phyloP scores from a whole-genome alignment of 305 asterid species.

The Solanum hybrid region DNA sequence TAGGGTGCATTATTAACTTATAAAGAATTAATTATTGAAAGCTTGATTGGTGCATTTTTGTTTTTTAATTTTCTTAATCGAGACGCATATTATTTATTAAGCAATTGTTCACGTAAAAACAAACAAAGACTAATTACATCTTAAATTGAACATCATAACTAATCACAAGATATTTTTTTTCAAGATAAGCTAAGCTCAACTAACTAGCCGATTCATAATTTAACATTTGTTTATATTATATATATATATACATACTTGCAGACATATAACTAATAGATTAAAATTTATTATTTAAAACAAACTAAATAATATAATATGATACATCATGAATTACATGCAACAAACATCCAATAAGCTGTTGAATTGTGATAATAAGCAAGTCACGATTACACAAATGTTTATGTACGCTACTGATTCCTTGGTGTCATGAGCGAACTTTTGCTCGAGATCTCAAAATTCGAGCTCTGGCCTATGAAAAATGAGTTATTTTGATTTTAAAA shows the following conservation, averaged over 20 bases:
- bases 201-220: not conserved
- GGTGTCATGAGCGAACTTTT: not conserved
- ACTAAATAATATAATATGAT: not conserved
- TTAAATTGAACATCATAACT: not conserved
- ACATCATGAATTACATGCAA: not conserved
- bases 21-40: not conserved
- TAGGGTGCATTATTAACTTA: not conserved
- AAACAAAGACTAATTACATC: not conserved
- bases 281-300: too few species aligned
- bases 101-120: not conserved
- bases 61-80: not conserved
- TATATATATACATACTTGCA: not conserved
- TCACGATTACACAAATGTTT: not conserved
- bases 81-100: not conserved
- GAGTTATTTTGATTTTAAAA: not conserved
- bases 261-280: not conserved
- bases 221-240: not conserved
- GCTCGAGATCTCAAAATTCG: not conserved
- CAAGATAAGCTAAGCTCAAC: not conserved
- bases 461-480: not conserved
- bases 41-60: not conserved
- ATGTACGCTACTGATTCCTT: not conserved
- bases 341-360: not conserved
- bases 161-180: not conserved
- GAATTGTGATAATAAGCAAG: not conserved